A percentile compares a stretch with the other conserved stretches of the same genome.
phyloP scores from a whole-genome alignment of 495 filamentous ascomycete genomes.

The Aspergillus funiculosus region DNA sequence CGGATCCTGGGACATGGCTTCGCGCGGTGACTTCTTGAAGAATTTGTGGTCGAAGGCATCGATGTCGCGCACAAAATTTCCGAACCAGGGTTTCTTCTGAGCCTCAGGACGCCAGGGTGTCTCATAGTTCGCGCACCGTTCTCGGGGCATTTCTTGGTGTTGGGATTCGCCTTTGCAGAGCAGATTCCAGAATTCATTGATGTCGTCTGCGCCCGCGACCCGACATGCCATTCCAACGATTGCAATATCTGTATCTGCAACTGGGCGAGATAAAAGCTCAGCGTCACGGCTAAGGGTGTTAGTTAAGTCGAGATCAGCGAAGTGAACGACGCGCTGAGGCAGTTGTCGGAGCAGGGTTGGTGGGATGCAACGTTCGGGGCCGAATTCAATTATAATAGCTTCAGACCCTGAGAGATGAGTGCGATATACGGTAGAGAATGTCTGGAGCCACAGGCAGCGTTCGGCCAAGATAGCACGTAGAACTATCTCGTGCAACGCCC shows the following conservation, averaged over 20 bases:
- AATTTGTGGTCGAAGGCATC: slow-evolving; percentile 50
- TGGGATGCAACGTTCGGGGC: slow-evolving; percentile 38
- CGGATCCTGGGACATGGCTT: slow-evolving; percentile 47
- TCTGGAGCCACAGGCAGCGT: slow-evolving; percentile 39
- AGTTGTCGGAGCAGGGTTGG: slow-evolving; percentile 26
- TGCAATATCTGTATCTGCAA: slow-evolving; percentile 37
- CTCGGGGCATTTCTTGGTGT: slow-evolving; percentile 32
- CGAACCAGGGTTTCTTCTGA: slow-evolving; percentile 35
- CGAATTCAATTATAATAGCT: slow-evolving; percentile 33
- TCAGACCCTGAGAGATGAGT: slow-evolving; percentile 15
- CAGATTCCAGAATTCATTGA: slow-evolving; percentile 42
- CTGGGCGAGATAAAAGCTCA: slow-evolving; percentile 4
- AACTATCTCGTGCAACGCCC: slow-evolving; percentile 28
- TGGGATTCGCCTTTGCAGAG: slow-evolving; percentile 38
- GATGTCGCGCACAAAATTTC: slow-evolving; percentile 40
- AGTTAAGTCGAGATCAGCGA: slow-evolving; percentile 11
- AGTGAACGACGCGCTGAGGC: slow-evolving; percentile 24
- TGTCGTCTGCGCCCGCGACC: slow-evolving; percentile 43
- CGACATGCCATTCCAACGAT: slow-evolving; percentile 49
- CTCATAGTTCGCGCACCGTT: slow-evolving; percentile 34
- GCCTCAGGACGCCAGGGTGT: slow-evolving; percentile 30
- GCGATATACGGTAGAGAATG: slow-evolving; percentile 17
- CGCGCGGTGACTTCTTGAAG: slow-evolving; percentile 45
- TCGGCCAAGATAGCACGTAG: slow-evolving; percentile 38
- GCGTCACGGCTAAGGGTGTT: slow-evolving; percentile 4